Evolutionary conservation across 257 asterid species (phyloP), one percentile per base, ranked within the genome.

Genomic region (Fraxinus americana): DNA sequence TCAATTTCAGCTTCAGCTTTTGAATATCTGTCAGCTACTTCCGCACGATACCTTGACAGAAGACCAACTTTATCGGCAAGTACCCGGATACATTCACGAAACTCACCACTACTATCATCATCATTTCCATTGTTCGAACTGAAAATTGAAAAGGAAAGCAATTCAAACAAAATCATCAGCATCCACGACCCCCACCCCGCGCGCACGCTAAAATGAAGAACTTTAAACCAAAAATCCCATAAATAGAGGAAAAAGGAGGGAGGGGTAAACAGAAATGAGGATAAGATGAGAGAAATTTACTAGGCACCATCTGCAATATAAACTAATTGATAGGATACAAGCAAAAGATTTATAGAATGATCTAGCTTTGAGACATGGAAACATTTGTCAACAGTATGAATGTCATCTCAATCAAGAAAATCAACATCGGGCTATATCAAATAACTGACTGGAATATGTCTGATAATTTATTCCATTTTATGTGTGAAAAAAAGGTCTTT

Each of bases 11-110:
- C 85, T 87, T 96, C 98, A 45, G 89, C 85, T 84, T 93, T 96
- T 29, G 97, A 80, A 85, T 87, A 86, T 74, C 94, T 86, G 36
- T 91, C 97, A 2, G 82, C 86, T 78, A 90, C 85, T 80, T 91
- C 99, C 0, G 83, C 79, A 5, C 96, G 96, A 43, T 86, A 91
- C 85, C 93, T 89, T 29, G 96, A 87, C 79, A 96, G 76, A 6
- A 85, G 80, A 63, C 92, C 82, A 74, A 93, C 96, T 91, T 89
- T 92, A 77, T 96, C 98, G 27, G 97, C 97, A 41, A 96, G 95
- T 29, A 86, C 89, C 32, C 92, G 91, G 36, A 93, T 81, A 80
- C 96, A 93, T 74, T 93, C 98, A 30, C 92, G 91, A 80, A 93
- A 87, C 86, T 92, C 97, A 36, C 83, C 88, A 73, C 93, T 84